Evolutionary conservation across 73 alveolate species (phyloP).

Genomic region (Halteria grandinella): DNA sequence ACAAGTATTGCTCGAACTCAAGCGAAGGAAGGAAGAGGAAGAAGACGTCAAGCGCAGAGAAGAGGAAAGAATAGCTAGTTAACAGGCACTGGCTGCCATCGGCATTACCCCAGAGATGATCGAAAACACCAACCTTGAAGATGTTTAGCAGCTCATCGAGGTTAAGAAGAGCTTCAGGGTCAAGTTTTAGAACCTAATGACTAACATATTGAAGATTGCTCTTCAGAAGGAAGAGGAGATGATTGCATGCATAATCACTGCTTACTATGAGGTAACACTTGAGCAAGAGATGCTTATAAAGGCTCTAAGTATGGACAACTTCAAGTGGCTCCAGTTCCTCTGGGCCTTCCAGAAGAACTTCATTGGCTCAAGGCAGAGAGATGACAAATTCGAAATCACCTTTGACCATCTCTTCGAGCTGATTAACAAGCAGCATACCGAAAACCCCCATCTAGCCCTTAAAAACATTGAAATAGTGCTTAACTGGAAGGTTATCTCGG

Average conservation of each 20-base stretch:
- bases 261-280: slow-evolving; percentile 47
- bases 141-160: not conserved
- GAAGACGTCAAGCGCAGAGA: not conserved
- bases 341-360: slow-evolving; percentile 66
- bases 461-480: not conserved
- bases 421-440: slow-evolving; percentile 19
- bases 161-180: slow-evolving; percentile 36
- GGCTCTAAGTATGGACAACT: not conserved
- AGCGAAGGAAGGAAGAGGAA: not conserved
- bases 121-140: slow-evolving; percentile 8
- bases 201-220: slow-evolving; percentile 47
- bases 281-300: slow-evolving; percentile 46
- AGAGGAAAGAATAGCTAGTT: slow-evolving; percentile 11
- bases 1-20: not conserved
- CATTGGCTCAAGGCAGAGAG: slow-evolving; percentile 21
- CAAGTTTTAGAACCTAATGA: slow-evolving; percentile 29
- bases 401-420: slow-evolving; percentile 21
- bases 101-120: not conserved
- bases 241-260: slow-evolving; percentile 49
- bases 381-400: slow-evolving; percentile 3
- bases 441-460: not conserved
- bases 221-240: slow-evolving; percentile 41
- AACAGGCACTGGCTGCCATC: slow-evolving; percentile 15
- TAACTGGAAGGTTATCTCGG: slow-evolving; percentile 37
- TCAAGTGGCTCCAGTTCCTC: slow-evolving; percentile 36